These are phyloP conservation scores for Fragaria iinumae DNA, from an alignment of 306 rosid genomes.

Conservation along the genomic window DNA sequence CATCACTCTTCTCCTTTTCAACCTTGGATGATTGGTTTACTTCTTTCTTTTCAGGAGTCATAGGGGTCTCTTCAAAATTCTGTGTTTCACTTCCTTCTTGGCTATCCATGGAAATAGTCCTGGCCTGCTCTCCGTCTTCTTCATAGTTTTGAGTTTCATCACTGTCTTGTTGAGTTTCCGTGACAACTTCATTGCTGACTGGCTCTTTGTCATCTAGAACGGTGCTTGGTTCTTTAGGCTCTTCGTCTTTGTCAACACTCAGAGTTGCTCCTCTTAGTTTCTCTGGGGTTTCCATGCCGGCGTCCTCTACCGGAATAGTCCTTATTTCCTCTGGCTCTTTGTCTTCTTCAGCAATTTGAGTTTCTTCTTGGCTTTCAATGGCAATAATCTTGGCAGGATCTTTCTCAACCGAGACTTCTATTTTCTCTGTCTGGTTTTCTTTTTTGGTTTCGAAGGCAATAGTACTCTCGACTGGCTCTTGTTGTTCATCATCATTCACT, in stretches of 20 bases:
- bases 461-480: not conserved
- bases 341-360: not conserved
- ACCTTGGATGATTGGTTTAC: not conserved
- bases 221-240: not conserved
- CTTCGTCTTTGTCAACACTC: not conserved
- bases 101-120: not conserved
- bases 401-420: not conserved
- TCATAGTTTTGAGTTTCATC: slow-evolving; percentile 9
- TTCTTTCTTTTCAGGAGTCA: not conserved
- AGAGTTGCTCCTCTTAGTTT: not conserved
- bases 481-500: not conserved
- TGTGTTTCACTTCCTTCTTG: slow-evolving; percentile 6
- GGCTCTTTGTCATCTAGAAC: not conserved
- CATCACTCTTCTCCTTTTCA: slow-evolving; percentile 5
- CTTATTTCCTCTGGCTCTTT: not conserved
- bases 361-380: not conserved
- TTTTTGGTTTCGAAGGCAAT: slow-evolving; percentile 11
- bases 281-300: not conserved
- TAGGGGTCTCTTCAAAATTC: not conserved
- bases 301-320: not conserved
- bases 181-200: not conserved
- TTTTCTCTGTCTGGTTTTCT: not conserved
- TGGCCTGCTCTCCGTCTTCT: not conserved
- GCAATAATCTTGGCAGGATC: not conserved
- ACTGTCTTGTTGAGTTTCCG: not conserved